A percentile compares a stretch with the other conserved stretches of the same genome.
phyloP scores from a whole-genome alignment of 2,329 filamentous ascomycete genomes.

The Ophiosphaerella herpotricha region DNA sequence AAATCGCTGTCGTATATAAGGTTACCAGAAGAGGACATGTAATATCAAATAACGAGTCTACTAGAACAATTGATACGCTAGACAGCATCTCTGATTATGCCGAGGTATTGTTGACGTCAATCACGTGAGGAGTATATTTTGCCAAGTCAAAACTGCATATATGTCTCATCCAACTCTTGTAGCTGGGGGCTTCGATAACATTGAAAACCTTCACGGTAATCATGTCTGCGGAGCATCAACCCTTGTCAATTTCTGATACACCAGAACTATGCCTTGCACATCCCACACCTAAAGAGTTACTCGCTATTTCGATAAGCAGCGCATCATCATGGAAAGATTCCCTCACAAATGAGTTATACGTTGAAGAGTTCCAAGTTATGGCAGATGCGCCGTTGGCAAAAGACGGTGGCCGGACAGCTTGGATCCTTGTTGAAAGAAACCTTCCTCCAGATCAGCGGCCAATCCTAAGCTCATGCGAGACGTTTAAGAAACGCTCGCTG shows the following conservation, averaged over 20 bases:
- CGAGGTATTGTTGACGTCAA: too few species aligned
- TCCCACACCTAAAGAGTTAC: constrained; percentile 62
- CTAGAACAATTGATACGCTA: too few species aligned
- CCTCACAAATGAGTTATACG: constrained; percentile 60
- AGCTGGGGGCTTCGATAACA: too few species aligned
- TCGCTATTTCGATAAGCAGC: constrained; percentile 60
- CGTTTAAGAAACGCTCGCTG: constrained; percentile 47
- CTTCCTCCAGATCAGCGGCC: constrained; percentile 46
- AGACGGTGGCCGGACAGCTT: constrained; percentile 57
- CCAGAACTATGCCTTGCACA: constrained; percentile 55
- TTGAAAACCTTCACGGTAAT: too few species aligned
- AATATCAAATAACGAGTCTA: too few species aligned
- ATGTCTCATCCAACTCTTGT: too few species aligned
- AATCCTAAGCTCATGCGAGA: constrained; percentile 62
- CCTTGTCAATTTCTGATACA: not conserved
- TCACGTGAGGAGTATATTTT: too few species aligned
- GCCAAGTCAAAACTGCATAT: too few species aligned
- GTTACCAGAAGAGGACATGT: too few species aligned
- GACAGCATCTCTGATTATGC: too few species aligned
- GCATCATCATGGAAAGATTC: constrained; percentile 64
- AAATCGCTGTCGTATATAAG: too few species aligned
- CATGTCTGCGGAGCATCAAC: too few species aligned
- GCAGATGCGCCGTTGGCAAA: constrained; percentile 62
- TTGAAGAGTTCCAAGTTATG: constrained; percentile 64
- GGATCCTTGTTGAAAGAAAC: constrained; percentile 57